Percentiles rank a stretch among this genome's conserved stretches.
phyloP scores from a whole-genome alignment of 164 flowering plant species.

The Tinospora cordifolia region DNA sequence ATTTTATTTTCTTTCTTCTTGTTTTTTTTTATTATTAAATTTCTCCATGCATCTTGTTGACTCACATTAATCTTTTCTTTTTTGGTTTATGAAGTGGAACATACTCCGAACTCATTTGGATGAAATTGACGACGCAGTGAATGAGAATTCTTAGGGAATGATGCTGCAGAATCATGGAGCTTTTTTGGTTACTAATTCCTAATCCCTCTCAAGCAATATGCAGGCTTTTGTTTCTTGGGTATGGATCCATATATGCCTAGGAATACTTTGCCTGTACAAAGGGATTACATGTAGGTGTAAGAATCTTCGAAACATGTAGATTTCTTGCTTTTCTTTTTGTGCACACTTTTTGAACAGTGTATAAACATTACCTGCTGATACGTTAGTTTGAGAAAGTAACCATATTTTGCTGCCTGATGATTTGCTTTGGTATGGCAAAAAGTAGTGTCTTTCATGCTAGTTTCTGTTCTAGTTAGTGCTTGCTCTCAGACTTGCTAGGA shows the following conservation, averaged over 20 bases:
- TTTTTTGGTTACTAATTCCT: neutral
- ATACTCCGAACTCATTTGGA: slow-evolving; percentile 23
- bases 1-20: neutral
- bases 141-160: slow-evolving; percentile 25
- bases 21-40: neutral
- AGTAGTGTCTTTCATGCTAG: no score
- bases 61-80: neutral
- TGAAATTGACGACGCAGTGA: slow-evolving; percentile 43
- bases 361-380: no score
- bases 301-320: no score
- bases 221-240: neutral
- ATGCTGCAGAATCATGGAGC: neutral
- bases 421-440: no score
- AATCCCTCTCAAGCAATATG: neutral
- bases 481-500: no score
- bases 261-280: neutral
- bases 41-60: neutral
- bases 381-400: no score
- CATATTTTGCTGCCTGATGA: no score
- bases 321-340: no score
- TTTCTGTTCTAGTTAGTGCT: no score
- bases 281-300: no score
- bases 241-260: neutral
- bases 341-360: no score
- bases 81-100: slow-evolving; percentile 20